Percentiles rank a stretch among this genome's conserved stretches.
Evolutionary conservation across 176 grass and related monocot genomes (phyloP).

Genomic region (Triticum dicoccoides): DNA sequence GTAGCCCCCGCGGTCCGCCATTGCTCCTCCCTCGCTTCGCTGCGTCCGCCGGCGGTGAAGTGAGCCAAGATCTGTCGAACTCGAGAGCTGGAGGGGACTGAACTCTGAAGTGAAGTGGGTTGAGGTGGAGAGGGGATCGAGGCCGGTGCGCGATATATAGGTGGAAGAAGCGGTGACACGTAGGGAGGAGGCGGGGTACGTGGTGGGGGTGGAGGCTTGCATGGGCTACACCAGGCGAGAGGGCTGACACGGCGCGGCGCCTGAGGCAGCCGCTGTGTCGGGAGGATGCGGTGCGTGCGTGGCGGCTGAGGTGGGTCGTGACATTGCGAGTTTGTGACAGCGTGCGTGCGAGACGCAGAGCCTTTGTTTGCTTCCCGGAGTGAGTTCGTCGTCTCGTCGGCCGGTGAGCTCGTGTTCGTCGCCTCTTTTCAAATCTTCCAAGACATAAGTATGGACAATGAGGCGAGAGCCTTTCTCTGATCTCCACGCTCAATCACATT

Average conservation of each 20-base stretch:
- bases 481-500: too few relatives aligned
- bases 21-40: background rate
- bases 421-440: too few relatives aligned
- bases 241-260: conserved; percentile 29
- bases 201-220: conserved; percentile 48
- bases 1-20: conserved; percentile 42
- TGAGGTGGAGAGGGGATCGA: background rate
- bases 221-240: conserved; percentile 44
- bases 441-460: too few relatives aligned
- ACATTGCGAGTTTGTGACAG: background rate
- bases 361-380: background rate
- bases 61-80: background rate
- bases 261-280: background rate
- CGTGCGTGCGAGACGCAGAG: background rate
- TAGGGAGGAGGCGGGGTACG: conserved; percentile 39
- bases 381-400: background rate
- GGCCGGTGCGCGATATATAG: conserved; percentile 22
- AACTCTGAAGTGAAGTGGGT: background rate
- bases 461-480: too few relatives aligned
- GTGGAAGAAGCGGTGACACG: conserved; percentile 58
- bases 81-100: background rate
- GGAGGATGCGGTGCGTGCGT: background rate
- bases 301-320: background rate
- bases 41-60: background rate
- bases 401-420: background rate